Evolutionary conservation across 2,329 filamentous ascomycete genomes (phyloP).

Genomic region (Ophiostoma sp.): DNA sequence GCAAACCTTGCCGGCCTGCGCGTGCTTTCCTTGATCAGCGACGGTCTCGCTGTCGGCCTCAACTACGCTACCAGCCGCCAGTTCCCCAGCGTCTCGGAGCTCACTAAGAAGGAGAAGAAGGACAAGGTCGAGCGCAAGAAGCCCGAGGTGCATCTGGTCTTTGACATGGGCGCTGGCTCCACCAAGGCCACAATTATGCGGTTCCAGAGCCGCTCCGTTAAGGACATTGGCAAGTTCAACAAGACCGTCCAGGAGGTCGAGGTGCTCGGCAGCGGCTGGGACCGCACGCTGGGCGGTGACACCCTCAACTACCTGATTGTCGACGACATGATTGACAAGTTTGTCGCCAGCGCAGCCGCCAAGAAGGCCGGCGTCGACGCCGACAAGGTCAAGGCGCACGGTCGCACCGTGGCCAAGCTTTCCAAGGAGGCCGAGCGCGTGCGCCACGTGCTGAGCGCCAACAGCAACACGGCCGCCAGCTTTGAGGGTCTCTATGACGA

Average conservation of each 20-base stretch:
- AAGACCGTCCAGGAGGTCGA: conserved; percentile 96
- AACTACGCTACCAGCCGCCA: conserved; percentile 91
- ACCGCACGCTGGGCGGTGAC: conserved; percentile 84
- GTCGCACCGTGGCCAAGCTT: conserved; percentile 82
- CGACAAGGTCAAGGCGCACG: conserved; percentile 64
- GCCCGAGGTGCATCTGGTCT: conserved; percentile 87
- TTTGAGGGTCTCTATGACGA: conserved; percentile 92
- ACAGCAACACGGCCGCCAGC: conserved; percentile 69
- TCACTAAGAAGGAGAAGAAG: conserved; percentile 39
- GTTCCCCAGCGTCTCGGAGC: conserved; percentile 78
- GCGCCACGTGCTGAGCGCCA: conserved; percentile 88
- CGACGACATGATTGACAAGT: conserved; percentile 78
- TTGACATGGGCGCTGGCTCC: conserved; percentile 96
- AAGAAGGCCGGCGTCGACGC: conserved; percentile 58
- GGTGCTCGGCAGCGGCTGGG: conserved; percentile 81
- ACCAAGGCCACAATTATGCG: conserved; percentile 83
- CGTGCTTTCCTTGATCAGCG: conserved; percentile 77
- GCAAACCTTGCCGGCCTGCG: conserved; percentile 84
- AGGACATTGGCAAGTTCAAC: conserved; percentile 88
- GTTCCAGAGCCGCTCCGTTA: conserved; percentile 83
- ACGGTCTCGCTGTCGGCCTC: conserved; percentile 85
- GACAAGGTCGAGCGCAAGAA: conserved; percentile 59
- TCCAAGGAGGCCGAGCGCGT: conserved; percentile 84
- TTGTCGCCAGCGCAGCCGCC: conserved; percentile 63
- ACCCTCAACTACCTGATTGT: conserved; percentile 81